Percentiles rank a stretch among this genome's conserved stretches.
These are phyloP conservation scores for Podospora conica DNA, from an alignment of 495 filamentous ascomycete species.

Conservation along the genomic window DNA sequence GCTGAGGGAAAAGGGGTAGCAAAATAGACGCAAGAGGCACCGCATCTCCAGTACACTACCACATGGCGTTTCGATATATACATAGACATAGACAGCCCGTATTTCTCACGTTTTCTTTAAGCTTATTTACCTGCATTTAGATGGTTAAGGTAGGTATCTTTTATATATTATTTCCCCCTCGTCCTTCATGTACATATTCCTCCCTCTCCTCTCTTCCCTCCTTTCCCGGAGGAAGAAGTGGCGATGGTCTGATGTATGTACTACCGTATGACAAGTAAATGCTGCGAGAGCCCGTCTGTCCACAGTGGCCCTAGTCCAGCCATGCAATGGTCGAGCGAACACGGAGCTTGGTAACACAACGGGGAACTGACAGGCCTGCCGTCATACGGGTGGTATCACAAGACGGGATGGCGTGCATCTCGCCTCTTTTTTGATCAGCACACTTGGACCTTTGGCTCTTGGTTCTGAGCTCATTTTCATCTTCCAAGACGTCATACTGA, in stretches of 20 bases:
- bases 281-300: neutral
- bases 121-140: neutral
- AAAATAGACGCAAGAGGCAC: neutral
- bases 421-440: neutral
- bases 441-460: neutral
- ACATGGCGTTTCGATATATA: neutral
- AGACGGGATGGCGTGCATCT: neutral
- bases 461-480: neutral
- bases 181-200: neutral
- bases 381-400: neutral
- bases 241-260: neutral
- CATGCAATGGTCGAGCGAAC: neutral
- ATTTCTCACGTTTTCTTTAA: neutral
- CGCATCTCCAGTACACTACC: neutral
- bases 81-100: neutral
- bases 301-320: neutral
- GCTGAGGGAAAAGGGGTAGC: neutral
- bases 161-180: neutral
- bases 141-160: neutral
- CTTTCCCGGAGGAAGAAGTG: neutral
- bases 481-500: neutral
- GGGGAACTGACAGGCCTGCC: neutral
- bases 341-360: neutral
- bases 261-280: neutral
- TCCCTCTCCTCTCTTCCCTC: neutral